These are phyloP conservation scores for Syncephalastrum racemosum DNA, from an alignment of 371 early-diverging fungal species.

Conservation along the genomic window DNA sequence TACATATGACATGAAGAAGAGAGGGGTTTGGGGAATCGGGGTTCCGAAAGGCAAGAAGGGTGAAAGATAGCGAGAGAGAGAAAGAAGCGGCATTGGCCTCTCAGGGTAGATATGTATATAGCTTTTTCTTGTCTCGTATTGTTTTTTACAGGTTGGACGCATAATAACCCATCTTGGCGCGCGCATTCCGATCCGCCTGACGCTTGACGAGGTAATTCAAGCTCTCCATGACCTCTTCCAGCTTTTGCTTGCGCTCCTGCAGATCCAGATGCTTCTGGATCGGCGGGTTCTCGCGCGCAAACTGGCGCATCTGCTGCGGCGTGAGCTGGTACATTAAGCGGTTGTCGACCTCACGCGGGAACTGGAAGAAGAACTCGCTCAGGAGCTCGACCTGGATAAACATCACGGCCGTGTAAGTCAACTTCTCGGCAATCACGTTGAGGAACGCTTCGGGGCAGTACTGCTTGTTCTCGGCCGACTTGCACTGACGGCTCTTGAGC, in stretches of 20 bases:
- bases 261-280: constrained; percentile 83
- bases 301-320: constrained; percentile 74
- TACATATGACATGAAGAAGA: no score
- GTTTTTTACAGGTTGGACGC: no score
- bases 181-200: constrained; percentile 58
- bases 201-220: constrained; percentile 64
- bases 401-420: constrained; percentile 92
- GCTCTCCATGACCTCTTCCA: constrained; percentile 86
- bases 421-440: constrained; percentile 87
- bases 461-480: constrained; percentile 72
- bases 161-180: constrained; percentile 12
- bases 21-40: no score
- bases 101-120: no score
- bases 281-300: constrained; percentile 89
- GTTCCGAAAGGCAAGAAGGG: no score
- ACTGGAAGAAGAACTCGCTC: constrained; percentile 96
- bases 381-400: constrained; percentile 95
- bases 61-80: no score
- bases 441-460: constrained; percentile 94
- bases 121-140: no score
- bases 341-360: constrained; percentile 92
- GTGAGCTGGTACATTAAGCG: constrained; percentile 77
- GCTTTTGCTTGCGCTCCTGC: constrained; percentile 78
- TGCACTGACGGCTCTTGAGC: constrained; percentile 77
- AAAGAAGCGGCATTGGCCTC: no score